These are phyloP conservation scores for Diaporthe citri DNA, from an alignment of 2,329 filamentous ascomycete genomes.

Conservation along the genomic window DNA sequence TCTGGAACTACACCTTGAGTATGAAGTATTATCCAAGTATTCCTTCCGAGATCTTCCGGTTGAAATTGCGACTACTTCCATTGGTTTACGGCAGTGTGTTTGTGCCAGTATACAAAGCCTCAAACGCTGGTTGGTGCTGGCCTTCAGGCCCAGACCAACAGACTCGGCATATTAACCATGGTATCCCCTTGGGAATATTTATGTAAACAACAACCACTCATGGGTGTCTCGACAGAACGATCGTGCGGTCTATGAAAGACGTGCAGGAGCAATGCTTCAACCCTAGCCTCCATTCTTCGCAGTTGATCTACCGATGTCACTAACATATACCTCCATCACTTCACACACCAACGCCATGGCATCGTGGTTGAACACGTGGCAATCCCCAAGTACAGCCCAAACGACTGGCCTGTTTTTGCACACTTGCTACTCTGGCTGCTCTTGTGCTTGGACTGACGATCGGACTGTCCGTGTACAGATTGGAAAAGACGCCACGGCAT, in stretches of 20 bases:
- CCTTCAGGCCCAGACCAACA: neutral
- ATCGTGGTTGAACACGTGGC: neutral
- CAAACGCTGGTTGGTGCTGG: neutral
- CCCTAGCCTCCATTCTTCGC: neutral
- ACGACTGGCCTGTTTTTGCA: neutral
- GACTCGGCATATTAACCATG: neutral
- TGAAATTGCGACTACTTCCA: neutral
- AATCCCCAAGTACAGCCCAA: neutral
- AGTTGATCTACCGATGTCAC: too few relatives aligned
- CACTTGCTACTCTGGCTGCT: neutral
- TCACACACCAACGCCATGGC: neutral
- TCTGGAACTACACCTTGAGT: neutral
- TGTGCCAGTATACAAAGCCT: neutral
- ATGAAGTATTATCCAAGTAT: neutral
- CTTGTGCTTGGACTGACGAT: neutral
- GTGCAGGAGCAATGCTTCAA: neutral
- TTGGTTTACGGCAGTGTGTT: neutral
- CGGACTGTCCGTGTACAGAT: neutral
- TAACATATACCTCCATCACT: neutral
- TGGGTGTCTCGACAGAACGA: neutral
- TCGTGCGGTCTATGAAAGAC: neutral
- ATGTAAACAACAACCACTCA: neutral
- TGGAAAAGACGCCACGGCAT: neutral
- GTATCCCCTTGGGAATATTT: neutral
- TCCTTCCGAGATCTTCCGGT: neutral